Conservation (phyloP, 768 basidiomycete genomes). For the Trametes cinnabarina region DNA sequence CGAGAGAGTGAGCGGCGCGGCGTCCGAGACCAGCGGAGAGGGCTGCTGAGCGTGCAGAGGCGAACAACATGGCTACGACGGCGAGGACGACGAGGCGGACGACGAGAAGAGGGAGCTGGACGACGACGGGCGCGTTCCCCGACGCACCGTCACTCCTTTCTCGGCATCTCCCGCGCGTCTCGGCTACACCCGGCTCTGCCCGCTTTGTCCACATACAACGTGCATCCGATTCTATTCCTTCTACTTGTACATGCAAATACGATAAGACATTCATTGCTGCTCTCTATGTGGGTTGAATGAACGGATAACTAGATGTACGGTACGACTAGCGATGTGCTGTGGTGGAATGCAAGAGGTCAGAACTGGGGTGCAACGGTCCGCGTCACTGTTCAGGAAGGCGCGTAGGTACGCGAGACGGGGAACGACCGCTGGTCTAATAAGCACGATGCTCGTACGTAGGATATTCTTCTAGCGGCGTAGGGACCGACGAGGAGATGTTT, state of each 20-base stretch:
- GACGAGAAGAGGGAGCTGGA: conserved; percentile 16
- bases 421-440: background rate
- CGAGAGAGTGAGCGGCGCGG: conserved; percentile 74
- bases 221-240: background rate
- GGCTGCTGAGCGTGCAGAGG: conserved; percentile 48
- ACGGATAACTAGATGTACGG: conserved; percentile 1
- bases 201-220: background rate
- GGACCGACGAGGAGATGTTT: conserved; percentile 18
- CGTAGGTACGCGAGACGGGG: background rate
- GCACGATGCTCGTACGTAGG: conserved; percentile 6
- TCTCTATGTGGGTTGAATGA: conserved; percentile 2
- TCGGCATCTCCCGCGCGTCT: conserved; percentile 10
- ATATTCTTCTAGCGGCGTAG: conserved; percentile 22
- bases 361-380: conserved; percentile 1
- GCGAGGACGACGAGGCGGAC: conserved; percentile 10
- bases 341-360: background rate
- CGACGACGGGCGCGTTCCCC: background rate
- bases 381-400: background rate
- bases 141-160: conserved; percentile 8
- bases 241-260: background rate
- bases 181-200: conserved; percentile 7
- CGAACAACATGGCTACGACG: conserved; percentile 55
- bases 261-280: background rate
- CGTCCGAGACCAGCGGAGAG: conserved; percentile 52
- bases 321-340: conserved; percentile 5